A percentile compares a stretch with the other conserved stretches of the same genome.
Conservation (phyloP, 306 rosid genomes). For the Cyamopsis tetragonoloba region DNA sequence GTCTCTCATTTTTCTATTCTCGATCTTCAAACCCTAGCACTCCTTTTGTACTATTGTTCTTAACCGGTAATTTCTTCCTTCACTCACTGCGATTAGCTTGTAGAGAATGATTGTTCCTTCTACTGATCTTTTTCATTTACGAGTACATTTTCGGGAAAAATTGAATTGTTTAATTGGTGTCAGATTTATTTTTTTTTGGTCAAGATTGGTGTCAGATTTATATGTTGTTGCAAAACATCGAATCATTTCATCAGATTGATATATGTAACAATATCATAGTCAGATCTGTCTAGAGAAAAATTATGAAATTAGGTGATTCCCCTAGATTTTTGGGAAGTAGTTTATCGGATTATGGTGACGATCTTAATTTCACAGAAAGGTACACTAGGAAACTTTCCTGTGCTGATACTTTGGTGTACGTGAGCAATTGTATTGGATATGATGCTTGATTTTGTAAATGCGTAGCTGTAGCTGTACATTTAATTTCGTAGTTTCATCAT, state of each 20-base stretch:
- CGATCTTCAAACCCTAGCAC: slow-evolving; percentile 26
- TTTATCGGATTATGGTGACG: no score
- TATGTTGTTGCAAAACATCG: not conserved
- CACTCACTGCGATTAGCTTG: not conserved
- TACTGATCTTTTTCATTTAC: not conserved
- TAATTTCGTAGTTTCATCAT: not conserved
- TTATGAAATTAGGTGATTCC: not conserved
- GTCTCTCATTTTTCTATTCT: not conserved
- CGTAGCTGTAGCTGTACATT: not conserved
- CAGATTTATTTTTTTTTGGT: not conserved
- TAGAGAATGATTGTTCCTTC: not conserved
- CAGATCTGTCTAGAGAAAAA: not conserved
- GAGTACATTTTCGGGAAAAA: no score
- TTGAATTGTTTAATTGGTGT: not conserved
- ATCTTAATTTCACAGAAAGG: not conserved
- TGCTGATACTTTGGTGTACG: not conserved
- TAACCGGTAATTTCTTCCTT: not conserved
- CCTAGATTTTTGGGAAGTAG: not conserved
- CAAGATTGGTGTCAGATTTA: not conserved
- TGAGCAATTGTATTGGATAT: not conserved
- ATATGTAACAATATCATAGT: not conserved
- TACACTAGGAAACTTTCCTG: not conserved
- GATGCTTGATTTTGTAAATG: slow-evolving; percentile 2
- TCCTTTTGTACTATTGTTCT: not conserved
- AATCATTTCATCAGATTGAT: not conserved